Percentiles rank a stretch among this genome's conserved stretches.
Conservation (phyloP, 1,139 yeast genomes). For the Hemisphaericaspora xylofermentans region DNA sequence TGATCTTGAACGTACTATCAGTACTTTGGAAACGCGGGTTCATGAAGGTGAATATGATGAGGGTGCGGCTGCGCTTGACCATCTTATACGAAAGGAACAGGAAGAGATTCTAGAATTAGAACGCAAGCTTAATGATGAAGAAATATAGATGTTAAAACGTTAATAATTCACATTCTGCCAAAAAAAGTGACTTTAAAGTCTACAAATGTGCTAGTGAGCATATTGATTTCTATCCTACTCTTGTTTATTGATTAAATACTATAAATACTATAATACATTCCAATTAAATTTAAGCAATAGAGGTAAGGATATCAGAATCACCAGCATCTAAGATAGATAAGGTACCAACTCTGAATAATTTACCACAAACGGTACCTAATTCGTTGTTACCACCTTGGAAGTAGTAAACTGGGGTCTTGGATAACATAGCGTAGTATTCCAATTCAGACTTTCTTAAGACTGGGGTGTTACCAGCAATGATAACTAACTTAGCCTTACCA, state of each 20-base stretch:
- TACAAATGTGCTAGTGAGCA: no score
- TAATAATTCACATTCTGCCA: no score
- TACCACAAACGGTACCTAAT: slow-evolving; percentile 99
- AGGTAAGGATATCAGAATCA: slow-evolving; percentile 96
- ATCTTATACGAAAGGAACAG: slow-evolving; percentile 33
- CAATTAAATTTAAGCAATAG: slow-evolving; percentile 23
- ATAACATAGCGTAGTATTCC: slow-evolving; percentile 99
- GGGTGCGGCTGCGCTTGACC: slow-evolving; percentile 29
- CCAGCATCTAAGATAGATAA: slow-evolving; percentile 96
- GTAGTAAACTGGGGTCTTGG: slow-evolving; percentile 97
- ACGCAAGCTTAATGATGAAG: slow-evolving; percentile 21
- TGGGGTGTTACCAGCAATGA: slow-evolving; percentile 99
- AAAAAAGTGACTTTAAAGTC: no score
- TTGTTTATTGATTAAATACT: slow-evolving; percentile 10
- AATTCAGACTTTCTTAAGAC: slow-evolving; percentile 99
- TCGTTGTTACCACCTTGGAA: slow-evolving; percentile 99
- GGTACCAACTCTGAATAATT: slow-evolving; percentile 99
- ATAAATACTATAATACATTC: slow-evolving; percentile 10
- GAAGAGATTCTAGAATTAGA: slow-evolving; percentile 34
- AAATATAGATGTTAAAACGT: not conserved
- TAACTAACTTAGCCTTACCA: slow-evolving; percentile 98
- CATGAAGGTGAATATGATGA: slow-evolving; percentile 14
- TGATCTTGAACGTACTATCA: slow-evolving; percentile 18
- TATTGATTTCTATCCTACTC: slow-evolving; percentile 1
- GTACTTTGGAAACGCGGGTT: not conserved